Evolutionary conservation across 495 filamentous ascomycete genomes (phyloP).

Genomic region (Hyaloscypha hepaticicola): DNA sequence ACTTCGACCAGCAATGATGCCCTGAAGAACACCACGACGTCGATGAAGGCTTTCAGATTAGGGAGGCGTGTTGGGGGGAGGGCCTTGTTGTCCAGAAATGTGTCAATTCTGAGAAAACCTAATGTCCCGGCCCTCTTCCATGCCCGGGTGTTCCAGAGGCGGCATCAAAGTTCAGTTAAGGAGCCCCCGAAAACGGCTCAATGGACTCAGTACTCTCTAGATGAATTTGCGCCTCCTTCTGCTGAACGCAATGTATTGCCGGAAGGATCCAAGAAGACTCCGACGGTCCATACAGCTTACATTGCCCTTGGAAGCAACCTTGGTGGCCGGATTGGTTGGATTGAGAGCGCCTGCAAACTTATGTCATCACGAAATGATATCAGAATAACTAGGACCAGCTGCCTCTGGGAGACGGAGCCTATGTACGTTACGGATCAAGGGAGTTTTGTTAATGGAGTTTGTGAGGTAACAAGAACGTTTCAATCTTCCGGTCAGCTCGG

Average conservation of each 20-base stretch:
- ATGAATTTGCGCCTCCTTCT: neutral
- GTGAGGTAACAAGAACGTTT: too few relatives aligned
- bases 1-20: neutral
- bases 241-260: neutral
- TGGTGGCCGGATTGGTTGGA: conserved; percentile 78
- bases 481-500: neutral
- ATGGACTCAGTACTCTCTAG: conserved; percentile 23
- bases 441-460: conserved; percentile 88
- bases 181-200: neutral
- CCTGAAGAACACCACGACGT: neutral
- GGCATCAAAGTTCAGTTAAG: conserved; percentile 10
- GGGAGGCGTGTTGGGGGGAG: neutral
- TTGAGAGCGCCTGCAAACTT: conserved; percentile 75
- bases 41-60: conserved; percentile 9
- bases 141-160: neutral
- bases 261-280: neutral
- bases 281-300: conserved; percentile 48
- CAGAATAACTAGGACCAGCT: conserved; percentile 75
- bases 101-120: neutral
- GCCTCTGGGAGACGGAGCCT: conserved; percentile 88
- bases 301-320: conserved; percentile 93
- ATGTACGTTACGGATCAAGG: conserved; percentile 95
- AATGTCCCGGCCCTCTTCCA: neutral
- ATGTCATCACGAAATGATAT: conserved; percentile 71
- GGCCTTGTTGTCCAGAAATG: neutral